A percentile compares a stretch with the other conserved stretches of the same genome.
These are phyloP conservation scores for Cyclotella baltica DNA, from an alignment of 108 stramenopile genomes.

Conservation along the genomic window DNA sequence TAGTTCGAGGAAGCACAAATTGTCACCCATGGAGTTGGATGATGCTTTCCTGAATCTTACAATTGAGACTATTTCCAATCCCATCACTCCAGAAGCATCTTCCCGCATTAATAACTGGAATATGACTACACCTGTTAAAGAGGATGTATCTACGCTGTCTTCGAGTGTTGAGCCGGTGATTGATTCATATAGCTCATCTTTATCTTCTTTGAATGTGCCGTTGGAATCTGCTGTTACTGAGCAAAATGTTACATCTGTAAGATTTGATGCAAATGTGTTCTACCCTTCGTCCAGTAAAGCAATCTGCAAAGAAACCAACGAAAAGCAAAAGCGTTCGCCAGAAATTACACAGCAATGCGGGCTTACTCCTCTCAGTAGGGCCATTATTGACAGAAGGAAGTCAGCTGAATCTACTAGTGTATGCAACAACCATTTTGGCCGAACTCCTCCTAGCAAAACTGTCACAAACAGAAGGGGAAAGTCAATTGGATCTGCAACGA, in stretches of 20 bases:
- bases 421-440: not conserved
- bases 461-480: not conserved
- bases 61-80: not conserved
- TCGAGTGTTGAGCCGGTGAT: not conserved
- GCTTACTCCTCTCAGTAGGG: constrained; percentile 12
- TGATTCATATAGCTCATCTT: not conserved
- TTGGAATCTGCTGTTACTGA: not conserved
- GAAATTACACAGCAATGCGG: not conserved
- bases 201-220: not conserved
- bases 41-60: constrained; percentile 20
- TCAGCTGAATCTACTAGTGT: not conserved
- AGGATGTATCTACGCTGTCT: not conserved
- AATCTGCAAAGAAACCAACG: not conserved
- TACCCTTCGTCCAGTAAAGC: not conserved
- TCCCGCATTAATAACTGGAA: not conserved
- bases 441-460: constrained; percentile 4
- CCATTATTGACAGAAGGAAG: not conserved
- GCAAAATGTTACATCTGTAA: not conserved
- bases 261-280: not conserved
- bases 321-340: not conserved
- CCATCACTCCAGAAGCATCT: not conserved
- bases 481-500: not conserved
- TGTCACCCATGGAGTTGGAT: not conserved
- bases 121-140: not conserved
- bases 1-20: not conserved